A percentile compares a stretch with the other conserved stretches of the same genome.
These are phyloP conservation scores for Trichoderma endophyticum DNA, from an alignment of 2,329 filamentous ascomycete genomes.

Conservation along the genomic window DNA sequence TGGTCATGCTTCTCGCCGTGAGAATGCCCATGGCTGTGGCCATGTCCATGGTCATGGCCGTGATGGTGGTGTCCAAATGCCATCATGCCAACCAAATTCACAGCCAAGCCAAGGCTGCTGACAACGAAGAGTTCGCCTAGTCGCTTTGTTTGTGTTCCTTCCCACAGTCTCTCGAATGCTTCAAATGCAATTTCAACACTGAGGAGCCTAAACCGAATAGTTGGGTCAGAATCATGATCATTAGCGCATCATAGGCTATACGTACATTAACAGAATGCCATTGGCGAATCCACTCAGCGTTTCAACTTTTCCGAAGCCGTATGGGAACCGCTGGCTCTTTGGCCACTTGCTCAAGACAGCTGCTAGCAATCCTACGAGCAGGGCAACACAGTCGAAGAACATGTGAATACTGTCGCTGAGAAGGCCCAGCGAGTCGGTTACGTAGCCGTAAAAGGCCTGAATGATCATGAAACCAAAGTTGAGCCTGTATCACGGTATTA, in stretches of 20 bases:
- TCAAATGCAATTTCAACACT: conserved; percentile 96
- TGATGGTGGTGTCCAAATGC: conserved; percentile 69
- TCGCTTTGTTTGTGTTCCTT: conserved; percentile 78
- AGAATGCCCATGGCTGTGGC: conserved; percentile 40
- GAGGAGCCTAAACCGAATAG: conserved; percentile 64
- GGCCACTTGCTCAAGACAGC: conserved; percentile 97
- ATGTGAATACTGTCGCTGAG: conserved; percentile 98
- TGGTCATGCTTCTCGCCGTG: conserved; percentile 42
- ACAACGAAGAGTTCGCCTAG: conserved; percentile 85
- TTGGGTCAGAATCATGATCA: conserved; percentile 10
- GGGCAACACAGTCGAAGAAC: conserved; percentile 96
- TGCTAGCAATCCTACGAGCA: conserved; percentile 85
- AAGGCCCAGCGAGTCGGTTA: conserved; percentile 90
- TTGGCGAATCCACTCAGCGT: conserved; percentile 95
- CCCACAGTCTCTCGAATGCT: conserved; percentile 80
- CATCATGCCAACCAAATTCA: conserved; percentile 89
- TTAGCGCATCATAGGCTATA: neutral
- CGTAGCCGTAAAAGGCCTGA: conserved; percentile 89
- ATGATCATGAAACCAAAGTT: conserved; percentile 95
- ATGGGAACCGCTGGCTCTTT: conserved; percentile 82
- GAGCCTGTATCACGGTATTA: conserved; percentile 51
- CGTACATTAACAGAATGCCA: conserved; percentile 86
- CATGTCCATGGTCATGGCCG: conserved; percentile 38
- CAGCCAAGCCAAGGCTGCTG: conserved; percentile 77
- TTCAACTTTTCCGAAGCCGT: conserved; percentile 95